Evolutionary conservation across 2,329 filamentous ascomycete species (phyloP).

Genomic region (Pseudocercospora pini-densiflorae): DNA sequence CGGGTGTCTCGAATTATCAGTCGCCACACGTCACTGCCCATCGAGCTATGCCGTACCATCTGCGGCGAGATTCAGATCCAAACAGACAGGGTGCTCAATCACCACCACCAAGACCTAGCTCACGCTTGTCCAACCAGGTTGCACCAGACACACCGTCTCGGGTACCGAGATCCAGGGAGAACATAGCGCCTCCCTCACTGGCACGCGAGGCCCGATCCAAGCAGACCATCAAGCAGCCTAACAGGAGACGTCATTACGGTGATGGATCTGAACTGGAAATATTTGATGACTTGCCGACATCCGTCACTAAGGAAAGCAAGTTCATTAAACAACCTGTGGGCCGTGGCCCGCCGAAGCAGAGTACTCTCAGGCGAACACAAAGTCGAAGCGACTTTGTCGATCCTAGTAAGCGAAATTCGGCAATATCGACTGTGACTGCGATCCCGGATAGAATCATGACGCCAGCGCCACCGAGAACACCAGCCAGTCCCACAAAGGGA

Average conservation of each 20-base stretch:
- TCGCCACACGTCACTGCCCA: constrained; percentile 80
- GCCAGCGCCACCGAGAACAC: constrained; percentile 51
- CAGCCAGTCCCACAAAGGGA: constrained; percentile 58
- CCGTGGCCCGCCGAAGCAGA: constrained; percentile 65
- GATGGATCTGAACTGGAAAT: constrained; percentile 90
- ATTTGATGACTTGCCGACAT: constrained; percentile 95
- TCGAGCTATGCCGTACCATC: constrained; percentile 62
- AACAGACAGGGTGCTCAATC: constrained; percentile 47
- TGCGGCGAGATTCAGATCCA: constrained; percentile 82
- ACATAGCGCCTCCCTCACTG: constrained; percentile 55
- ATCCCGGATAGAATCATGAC: constrained; percentile 54
- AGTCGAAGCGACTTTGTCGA: constrained; percentile 39
- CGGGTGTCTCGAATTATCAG: constrained; percentile 72
- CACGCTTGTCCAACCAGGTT: constrained; percentile 53
- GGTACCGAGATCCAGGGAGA: constrained; percentile 38
- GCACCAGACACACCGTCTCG: constrained; percentile 57
- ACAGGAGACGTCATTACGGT: constrained; percentile 75
- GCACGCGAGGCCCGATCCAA: constrained; percentile 61
- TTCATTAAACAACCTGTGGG: constrained; percentile 80
- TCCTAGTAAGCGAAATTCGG: constrained; percentile 32
- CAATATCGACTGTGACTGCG: constrained; percentile 22
- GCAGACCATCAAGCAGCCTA: constrained; percentile 75
- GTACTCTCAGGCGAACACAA: constrained; percentile 33
- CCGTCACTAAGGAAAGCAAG: constrained; percentile 76
- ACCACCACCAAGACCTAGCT: constrained; percentile 50